Conservation (phyloP, 1,139 yeast genomes). For the Sugiyamaella grinbergsii region DNA sequence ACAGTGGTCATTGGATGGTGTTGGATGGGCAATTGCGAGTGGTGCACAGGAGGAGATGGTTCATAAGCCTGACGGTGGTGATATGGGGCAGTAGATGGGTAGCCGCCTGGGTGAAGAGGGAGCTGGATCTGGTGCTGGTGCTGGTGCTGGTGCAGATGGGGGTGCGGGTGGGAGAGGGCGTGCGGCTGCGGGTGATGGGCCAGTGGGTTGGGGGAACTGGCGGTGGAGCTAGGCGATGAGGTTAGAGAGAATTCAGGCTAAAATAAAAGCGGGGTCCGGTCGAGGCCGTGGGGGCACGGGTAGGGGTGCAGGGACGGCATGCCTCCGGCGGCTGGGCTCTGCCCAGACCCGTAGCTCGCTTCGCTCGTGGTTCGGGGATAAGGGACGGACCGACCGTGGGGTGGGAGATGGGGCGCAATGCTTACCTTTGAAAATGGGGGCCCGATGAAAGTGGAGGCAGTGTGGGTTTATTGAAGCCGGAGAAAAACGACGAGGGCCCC, state of each 20-base stretch:
- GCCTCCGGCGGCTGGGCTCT: slow-evolving; percentile 5
- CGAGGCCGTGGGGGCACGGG: slow-evolving; percentile 4
- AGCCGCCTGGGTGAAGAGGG: too few species aligned
- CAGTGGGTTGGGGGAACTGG: neutral
- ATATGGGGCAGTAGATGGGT: too few species aligned
- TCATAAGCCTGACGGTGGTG: too few species aligned
- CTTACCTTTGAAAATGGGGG: too few species aligned
- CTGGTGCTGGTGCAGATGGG: slow-evolving; percentile 7
- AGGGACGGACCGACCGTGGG: too few species aligned
- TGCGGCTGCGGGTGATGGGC: slow-evolving; percentile 7
- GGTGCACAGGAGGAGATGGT: neutral
- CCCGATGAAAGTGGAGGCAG: too few species aligned
- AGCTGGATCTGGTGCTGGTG: slow-evolving; percentile 2
- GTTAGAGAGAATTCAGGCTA: too few species aligned
- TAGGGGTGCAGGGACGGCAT: neutral
- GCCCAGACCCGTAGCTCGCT: slow-evolving; percentile 4
- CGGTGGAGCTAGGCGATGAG: neutral
- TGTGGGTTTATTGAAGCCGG: too few species aligned
- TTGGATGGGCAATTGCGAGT: too few species aligned
- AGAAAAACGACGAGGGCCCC: too few species aligned
- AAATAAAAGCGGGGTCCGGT: neutral
- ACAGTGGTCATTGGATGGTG: too few species aligned
- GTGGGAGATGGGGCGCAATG: too few species aligned
- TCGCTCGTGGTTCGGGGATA: neutral
- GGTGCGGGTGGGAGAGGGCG: slow-evolving; percentile 2